Percentiles rank a stretch among this genome's conserved stretches.
phyloP scores from a whole-genome alignment of 176 grass and related monocot genomes.

The Carex parvula region DNA sequence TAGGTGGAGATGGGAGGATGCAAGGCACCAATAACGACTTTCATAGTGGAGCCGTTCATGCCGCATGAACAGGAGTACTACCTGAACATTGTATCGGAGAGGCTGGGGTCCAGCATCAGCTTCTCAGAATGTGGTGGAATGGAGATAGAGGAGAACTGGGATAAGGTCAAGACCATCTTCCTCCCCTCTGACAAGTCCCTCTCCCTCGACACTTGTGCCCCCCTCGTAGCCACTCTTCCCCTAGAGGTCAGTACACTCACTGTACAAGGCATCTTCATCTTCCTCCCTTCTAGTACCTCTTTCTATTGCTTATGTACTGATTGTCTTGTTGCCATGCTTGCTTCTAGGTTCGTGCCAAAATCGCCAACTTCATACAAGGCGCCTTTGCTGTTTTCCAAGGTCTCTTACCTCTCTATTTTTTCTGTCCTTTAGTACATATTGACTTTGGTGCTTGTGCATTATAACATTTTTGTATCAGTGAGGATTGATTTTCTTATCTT shows the following conservation, averaged over 20 bases:
- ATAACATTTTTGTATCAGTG: too few relatives aligned
- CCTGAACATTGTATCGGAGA: slow-evolving; percentile 75
- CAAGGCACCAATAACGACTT: slow-evolving; percentile 93
- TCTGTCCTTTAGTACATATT: too few relatives aligned
- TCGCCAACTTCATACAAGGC: slow-evolving; percentile 75
- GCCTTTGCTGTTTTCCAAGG: slow-evolving; percentile 95
- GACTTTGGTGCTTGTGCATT: too few relatives aligned
- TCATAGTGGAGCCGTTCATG: slow-evolving; percentile 92
- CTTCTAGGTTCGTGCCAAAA: slow-evolving; percentile 79
- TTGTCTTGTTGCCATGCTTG: slow-evolving; percentile 4
- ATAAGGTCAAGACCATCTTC: slow-evolving; percentile 92
- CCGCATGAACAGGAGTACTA: slow-evolving; percentile 95
- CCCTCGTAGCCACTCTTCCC: slow-evolving; percentile 84
- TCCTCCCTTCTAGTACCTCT: too few relatives aligned
- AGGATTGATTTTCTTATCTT: too few relatives aligned
- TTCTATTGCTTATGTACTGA: not conserved
- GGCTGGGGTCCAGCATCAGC: slow-evolving; percentile 78
- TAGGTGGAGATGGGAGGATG: slow-evolving; percentile 97
- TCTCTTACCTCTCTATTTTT: slow-evolving; percentile 12
- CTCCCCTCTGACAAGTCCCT: slow-evolving; percentile 72
- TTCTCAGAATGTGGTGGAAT: slow-evolving; percentile 96
- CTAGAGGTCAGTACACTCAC: slow-evolving; percentile 48
- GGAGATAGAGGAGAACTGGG: slow-evolving; percentile 98
- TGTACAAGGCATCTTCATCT: too few relatives aligned
- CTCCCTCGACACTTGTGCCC: slow-evolving; percentile 64